These are phyloP conservation scores for Stylonectria norvegica DNA, from an alignment of 2,329 filamentous ascomycete genomes.

Conservation along the genomic window DNA sequence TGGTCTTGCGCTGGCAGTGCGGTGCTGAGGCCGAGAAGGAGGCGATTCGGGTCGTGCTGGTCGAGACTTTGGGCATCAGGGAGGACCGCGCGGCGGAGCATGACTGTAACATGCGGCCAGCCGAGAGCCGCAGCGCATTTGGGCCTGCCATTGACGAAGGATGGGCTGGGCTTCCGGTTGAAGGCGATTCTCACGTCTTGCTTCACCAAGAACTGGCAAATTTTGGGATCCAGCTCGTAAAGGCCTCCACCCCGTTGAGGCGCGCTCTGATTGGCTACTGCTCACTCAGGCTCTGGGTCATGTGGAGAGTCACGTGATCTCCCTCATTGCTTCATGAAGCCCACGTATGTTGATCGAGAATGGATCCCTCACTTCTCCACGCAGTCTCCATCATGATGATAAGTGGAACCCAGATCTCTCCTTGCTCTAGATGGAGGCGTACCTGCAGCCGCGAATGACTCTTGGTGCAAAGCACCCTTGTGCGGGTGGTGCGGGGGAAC, in stretches of 20 bases:
- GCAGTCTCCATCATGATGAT: constrained; percentile 14
- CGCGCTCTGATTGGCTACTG: constrained; percentile 5
- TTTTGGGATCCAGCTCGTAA: constrained; percentile 13
- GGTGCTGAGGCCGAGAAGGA: constrained; percentile 55
- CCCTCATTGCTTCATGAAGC: no score
- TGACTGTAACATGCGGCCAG: constrained; percentile 21
- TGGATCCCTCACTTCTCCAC: constrained; percentile 7
- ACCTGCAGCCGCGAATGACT: constrained; percentile 29
- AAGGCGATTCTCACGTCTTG: constrained; percentile 16
- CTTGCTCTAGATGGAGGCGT: constrained; percentile 22
- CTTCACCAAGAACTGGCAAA: constrained; percentile 16
- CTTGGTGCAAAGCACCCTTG: constrained; percentile 26
- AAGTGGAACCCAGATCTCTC: constrained; percentile 17
- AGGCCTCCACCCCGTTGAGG: constrained; percentile 13
- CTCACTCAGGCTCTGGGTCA: constrained; percentile 1
- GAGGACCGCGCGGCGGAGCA: constrained; percentile 12
- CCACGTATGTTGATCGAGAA: constrained; percentile 11
- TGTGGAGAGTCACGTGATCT: no score
- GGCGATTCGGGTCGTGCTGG: constrained; percentile 17
- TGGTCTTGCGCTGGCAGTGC: constrained; percentile 47
- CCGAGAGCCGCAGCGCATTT: constrained; percentile 27
- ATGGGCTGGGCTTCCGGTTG: constrained; percentile 14
- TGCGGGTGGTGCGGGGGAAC: constrained; percentile 25
- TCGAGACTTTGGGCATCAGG: constrained; percentile 9
- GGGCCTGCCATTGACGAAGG: constrained; percentile 29